A percentile compares a stretch with the other conserved stretches of the same genome.
These are phyloP conservation scores for Hypoxylon rubiginosum DNA, from an alignment of 2,329 filamentous ascomycete genomes.

Conservation along the genomic window DNA sequence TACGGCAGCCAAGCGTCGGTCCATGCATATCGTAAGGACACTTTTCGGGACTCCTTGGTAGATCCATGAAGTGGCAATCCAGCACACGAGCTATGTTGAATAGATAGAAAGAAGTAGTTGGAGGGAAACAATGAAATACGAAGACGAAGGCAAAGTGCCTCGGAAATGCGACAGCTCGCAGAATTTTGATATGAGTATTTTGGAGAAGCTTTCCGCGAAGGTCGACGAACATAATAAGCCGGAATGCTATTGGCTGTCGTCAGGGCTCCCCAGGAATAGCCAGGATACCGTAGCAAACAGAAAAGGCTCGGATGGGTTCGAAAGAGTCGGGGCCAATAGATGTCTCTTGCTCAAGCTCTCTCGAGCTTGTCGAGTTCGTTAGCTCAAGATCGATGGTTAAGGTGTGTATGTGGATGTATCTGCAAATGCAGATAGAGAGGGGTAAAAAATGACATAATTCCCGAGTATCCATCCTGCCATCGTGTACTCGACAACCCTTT, in stretches of 20 bases:
- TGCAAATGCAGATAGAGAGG: neutral
- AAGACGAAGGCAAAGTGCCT: neutral
- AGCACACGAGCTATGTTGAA: neutral
- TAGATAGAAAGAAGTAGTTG: neutral
- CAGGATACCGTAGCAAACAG: constrained; percentile 37
- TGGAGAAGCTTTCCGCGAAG: constrained; percentile 25
- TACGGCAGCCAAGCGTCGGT: constrained; percentile 22
- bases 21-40: neutral
- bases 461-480: neutral
- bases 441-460: neutral
- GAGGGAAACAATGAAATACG: neutral
- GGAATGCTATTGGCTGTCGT: constrained; percentile 24
- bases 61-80: neutral
- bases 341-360: constrained; percentile 25
- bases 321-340: constrained; percentile 33
- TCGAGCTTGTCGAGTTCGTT: constrained; percentile 8
- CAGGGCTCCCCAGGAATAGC: constrained; percentile 31
- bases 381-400: constrained; percentile 31
- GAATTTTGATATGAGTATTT: constrained; percentile 21
- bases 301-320: constrained; percentile 24
- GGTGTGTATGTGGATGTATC: neutral
- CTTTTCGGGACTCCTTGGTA: neutral
- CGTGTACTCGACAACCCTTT: neutral
- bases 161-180: constrained; percentile 15
- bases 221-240: constrained; percentile 26